Conservation (phyloP, 768 basidiomycete genomes). For the Dioszegia crocea region DNA sequence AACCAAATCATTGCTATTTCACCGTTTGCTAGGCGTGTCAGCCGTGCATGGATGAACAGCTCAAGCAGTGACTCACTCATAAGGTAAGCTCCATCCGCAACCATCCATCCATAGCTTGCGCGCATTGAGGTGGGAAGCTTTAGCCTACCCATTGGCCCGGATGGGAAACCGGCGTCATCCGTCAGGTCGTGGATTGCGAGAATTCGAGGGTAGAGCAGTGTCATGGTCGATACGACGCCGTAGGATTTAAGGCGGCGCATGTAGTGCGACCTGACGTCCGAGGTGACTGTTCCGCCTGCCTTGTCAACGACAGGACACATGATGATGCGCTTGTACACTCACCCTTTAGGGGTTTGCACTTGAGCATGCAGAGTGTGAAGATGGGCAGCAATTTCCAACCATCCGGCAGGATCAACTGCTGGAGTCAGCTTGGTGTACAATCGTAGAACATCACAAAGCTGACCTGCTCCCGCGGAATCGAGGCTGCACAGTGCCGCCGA, state of each 20-base stretch:
- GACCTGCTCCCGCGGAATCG: constrained; percentile 74
- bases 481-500: constrained; percentile 77
- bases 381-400: constrained; percentile 80
- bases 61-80: constrained; percentile 59
- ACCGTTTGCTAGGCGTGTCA: constrained; percentile 67
- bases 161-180: constrained; percentile 64
- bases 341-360: constrained; percentile 94
- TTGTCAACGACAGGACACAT: neutral
- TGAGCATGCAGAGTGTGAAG: constrained; percentile 73
- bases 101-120: constrained; percentile 78
- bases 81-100: constrained; percentile 83
- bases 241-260: constrained; percentile 70
- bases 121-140: constrained; percentile 74
- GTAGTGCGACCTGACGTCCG: constrained; percentile 88
- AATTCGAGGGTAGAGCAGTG: constrained; percentile 79
- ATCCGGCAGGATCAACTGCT: constrained; percentile 90
- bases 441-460: constrained; percentile 22
- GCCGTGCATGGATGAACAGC: neutral
- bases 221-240: constrained; percentile 66
- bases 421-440: neutral
- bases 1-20: constrained; percentile 86
- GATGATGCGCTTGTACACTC: neutral
- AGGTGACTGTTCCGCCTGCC: constrained; percentile 74
- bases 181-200: constrained; percentile 82
- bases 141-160: constrained; percentile 59